These are phyloP conservation scores for Pseudogymnoascus sp. DNA, from an alignment of 2,329 filamentous ascomycete genomes.

Conservation along the genomic window DNA sequence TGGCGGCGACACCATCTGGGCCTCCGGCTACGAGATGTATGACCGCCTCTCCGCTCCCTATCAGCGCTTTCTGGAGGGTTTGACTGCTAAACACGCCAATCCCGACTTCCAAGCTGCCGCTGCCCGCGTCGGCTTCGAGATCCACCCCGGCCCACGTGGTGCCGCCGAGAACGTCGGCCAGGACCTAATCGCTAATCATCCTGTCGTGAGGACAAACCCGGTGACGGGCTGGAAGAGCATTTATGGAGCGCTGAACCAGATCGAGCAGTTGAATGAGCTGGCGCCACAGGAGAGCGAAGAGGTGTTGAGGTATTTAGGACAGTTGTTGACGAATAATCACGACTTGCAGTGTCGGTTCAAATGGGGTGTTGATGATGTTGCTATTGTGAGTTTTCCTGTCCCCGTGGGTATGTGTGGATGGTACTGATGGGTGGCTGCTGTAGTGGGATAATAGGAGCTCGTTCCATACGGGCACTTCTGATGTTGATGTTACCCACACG, in stretches of 20 bases:
- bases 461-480: slow-evolving; percentile 28
- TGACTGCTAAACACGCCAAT: slow-evolving; percentile 40
- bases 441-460: slow-evolving; percentile 31
- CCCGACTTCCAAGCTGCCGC: slow-evolving; percentile 35
- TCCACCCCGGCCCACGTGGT: slow-evolving; percentile 43
- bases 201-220: slow-evolving; percentile 54
- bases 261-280: slow-evolving; percentile 37
- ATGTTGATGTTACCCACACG: slow-evolving; percentile 28
- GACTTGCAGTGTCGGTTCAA: slow-evolving; percentile 34
- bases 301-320: slow-evolving; percentile 18
- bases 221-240: slow-evolving; percentile 57
- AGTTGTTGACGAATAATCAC: slow-evolving; percentile 34
- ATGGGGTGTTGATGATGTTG: slow-evolving; percentile 23
- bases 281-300: slow-evolving; percentile 36
- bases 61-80: slow-evolving; percentile 40
- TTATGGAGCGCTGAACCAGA: slow-evolving; percentile 37
- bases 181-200: slow-evolving; percentile 44
- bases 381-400: slow-evolving; percentile 35
- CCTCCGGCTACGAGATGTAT: slow-evolving; percentile 36
- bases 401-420: neutral
- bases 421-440: slow-evolving; percentile 18
- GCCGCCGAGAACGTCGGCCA: slow-evolving; percentile 47
- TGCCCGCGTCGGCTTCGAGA: slow-evolving; percentile 33
- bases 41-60: slow-evolving; percentile 42
- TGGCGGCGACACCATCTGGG: slow-evolving; percentile 40